A percentile compares a stretch with the other conserved stretches of the same genome.
Conservation (phyloP, 2,329 filamentous ascomycete genomes). For the Talaromyces piceae region DNA sequence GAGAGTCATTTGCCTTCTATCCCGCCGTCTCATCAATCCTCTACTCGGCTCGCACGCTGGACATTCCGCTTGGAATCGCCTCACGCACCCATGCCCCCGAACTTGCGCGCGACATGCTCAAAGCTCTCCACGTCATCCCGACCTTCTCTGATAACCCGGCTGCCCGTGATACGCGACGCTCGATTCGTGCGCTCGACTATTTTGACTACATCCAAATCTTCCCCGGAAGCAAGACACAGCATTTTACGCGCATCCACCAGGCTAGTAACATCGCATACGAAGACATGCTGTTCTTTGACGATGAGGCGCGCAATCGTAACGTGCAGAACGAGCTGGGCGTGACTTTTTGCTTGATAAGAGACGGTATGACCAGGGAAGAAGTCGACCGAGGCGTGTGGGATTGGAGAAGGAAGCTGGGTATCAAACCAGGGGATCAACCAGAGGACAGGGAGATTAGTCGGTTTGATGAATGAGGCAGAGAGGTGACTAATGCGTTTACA, state of each 20-base stretch:
- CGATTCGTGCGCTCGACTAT: slow-evolving; percentile 44
- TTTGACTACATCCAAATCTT: slow-evolving; percentile 56
- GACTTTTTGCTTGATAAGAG: slow-evolving; percentile 72
- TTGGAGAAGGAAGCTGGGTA: slow-evolving; percentile 56
- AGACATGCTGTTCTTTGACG: slow-evolving; percentile 95
- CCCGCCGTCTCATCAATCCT: slow-evolving; percentile 61
- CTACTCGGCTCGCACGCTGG: slow-evolving; percentile 48
- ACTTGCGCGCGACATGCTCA: slow-evolving; percentile 72
- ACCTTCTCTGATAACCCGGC: slow-evolving; percentile 34
- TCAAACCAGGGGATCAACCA: slow-evolving; percentile 8
- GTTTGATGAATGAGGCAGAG: slow-evolving; percentile 6
- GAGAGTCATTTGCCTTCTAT: slow-evolving; percentile 66
- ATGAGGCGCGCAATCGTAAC: slow-evolving; percentile 78
- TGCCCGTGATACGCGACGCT: slow-evolving; percentile 33
- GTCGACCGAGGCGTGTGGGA: slow-evolving; percentile 70
- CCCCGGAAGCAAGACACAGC: slow-evolving; percentile 74
- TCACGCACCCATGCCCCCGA: slow-evolving; percentile 74
- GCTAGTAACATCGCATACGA: slow-evolving; percentile 63
- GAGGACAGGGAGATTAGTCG: slow-evolving; percentile 11
- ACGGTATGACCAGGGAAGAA: slow-evolving; percentile 70
- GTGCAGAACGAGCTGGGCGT: slow-evolving; percentile 68
- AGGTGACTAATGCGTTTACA: not conserved
- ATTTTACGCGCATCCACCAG: slow-evolving; percentile 68
- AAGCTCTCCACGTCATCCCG: slow-evolving; percentile 57
- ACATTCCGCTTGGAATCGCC: slow-evolving; percentile 61